Evolutionary conservation across 768 basidiomycete species (phyloP).

Genomic region (Amanita subjunquillea): DNA sequence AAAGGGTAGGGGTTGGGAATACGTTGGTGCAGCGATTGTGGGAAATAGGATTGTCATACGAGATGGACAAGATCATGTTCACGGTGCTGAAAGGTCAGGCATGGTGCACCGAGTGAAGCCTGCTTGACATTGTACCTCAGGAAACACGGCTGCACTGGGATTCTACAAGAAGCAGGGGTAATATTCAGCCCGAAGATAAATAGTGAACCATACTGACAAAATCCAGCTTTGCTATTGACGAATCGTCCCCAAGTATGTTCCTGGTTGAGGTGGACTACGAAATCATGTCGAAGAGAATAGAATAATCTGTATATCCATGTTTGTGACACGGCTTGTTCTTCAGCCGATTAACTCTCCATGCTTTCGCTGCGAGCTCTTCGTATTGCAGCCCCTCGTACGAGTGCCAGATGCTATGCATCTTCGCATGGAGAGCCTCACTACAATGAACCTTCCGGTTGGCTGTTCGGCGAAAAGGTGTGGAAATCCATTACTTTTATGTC

Average conservation of each 20-base stretch:
- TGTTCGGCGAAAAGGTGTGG: slow-evolving; percentile 84
- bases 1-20: slow-evolving; percentile 50
- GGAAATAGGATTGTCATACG: slow-evolving; percentile 37
- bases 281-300: slow-evolving; percentile 29
- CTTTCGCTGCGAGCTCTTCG: slow-evolving; percentile 39
- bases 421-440: slow-evolving; percentile 76
- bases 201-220: background rate
- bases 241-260: slow-evolving; percentile 36
- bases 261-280: slow-evolving; percentile 30
- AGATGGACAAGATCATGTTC: slow-evolving; percentile 63
- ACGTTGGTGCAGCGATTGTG: slow-evolving; percentile 38
- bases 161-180: slow-evolving; percentile 55
- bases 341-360: slow-evolving; percentile 17
- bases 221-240: slow-evolving; percentile 44
- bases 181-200: slow-evolving; percentile 7
- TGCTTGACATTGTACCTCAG: background rate
- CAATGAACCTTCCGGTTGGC: slow-evolving; percentile 80
- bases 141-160: slow-evolving; percentile 15
- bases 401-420: slow-evolving; percentile 38
- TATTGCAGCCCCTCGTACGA: slow-evolving; percentile 23
- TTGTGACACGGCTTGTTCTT: slow-evolving; percentile 3
- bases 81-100: slow-evolving; percentile 49
- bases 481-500: background rate
- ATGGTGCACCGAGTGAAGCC: background rate
- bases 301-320: slow-evolving; percentile 8